Conservation (phyloP, 2,329 filamentous ascomycete genomes). For the Fusarium buharicum region DNA sequence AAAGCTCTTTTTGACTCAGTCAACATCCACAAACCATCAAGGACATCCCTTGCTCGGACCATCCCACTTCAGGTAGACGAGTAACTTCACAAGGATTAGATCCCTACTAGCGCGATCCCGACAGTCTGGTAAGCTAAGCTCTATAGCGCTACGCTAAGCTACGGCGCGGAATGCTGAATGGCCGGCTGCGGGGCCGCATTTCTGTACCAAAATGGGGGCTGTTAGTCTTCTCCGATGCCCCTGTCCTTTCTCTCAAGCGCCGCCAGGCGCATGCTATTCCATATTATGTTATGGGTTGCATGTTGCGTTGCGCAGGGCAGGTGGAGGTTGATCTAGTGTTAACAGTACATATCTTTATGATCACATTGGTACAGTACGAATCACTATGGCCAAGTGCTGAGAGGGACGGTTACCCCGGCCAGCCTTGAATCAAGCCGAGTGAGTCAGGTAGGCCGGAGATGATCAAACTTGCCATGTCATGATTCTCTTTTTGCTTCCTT, state of each 20-base stretch:
- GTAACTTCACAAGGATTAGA: conserved; percentile 12
- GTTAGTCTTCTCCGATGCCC: conserved; percentile 34
- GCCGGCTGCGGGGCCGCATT: conserved; percentile 41
- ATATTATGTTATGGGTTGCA: conserved; percentile 39
- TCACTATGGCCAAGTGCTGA: conserved; percentile 2
- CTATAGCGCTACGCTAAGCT: conserved; percentile 28
- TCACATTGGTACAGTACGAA: conserved; percentile 20
- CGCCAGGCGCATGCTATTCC: conserved; percentile 28
- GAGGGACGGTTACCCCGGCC: neutral
- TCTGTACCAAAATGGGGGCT: conserved; percentile 13
- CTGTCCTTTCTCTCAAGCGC: conserved; percentile 38
- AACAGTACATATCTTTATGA: conserved; percentile 32
- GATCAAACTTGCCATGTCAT: neutral
- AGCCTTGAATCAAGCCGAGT: conserved; percentile 15
- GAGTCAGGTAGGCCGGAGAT: conserved; percentile 1
- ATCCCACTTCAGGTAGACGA: conserved; percentile 15
- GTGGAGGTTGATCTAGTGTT: conserved; percentile 33
- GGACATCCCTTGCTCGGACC: conserved; percentile 20
- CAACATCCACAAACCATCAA: conserved; percentile 4
- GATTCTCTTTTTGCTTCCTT: neutral
- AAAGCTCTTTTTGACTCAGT: no score
- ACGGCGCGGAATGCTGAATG: conserved; percentile 43
- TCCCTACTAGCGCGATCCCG: conserved; percentile 50
- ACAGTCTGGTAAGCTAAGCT: conserved; percentile 51
- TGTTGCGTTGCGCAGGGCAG: conserved; percentile 24